Percentiles rank a stretch among this genome's conserved stretches.
Evolutionary conservation across 257 asterid species (phyloP).

Genomic region (Nicotiana attenuata): DNA sequence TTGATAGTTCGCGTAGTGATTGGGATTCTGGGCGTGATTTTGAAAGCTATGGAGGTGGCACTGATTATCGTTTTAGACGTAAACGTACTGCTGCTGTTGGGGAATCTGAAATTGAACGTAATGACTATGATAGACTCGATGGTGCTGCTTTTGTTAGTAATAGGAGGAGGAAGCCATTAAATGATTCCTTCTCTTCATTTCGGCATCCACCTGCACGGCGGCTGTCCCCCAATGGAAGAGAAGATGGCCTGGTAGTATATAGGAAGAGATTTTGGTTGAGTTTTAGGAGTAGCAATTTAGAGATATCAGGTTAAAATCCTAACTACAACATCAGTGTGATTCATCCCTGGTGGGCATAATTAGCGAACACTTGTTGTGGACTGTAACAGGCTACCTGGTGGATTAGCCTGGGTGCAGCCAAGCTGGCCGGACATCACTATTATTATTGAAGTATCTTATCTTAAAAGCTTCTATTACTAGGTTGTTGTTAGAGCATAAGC

Average conservation of each 20-base stretch:
- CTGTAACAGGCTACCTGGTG: not conserved
- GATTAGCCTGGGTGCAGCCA: not conserved
- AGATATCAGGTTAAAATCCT: not conserved
- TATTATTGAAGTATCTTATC: not conserved
- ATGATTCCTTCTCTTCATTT: conserved; percentile 44
- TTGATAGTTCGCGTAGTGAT: conserved; percentile 42
- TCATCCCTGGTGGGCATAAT: not conserved
- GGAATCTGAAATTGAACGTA: conserved; percentile 43
- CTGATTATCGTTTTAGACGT: conserved; percentile 53
- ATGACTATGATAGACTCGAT: conserved; percentile 43
- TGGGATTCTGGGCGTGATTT: conserved; percentile 65
- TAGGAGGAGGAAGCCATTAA: conserved; percentile 42
- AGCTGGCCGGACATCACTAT: not conserved
- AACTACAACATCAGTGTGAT: not conserved
- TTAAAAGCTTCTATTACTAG: not conserved
- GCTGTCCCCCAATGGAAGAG: conserved; percentile 55
- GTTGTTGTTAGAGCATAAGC: not conserved
- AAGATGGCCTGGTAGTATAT: conserved; percentile 8
- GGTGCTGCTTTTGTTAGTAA: conserved; percentile 25
- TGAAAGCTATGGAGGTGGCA: conserved; percentile 39
- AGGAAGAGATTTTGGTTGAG: not conserved
- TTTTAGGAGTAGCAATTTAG: not conserved
- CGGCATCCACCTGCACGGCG: conserved; percentile 47
- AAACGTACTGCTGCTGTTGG: conserved; percentile 43
- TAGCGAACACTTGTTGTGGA: not conserved